Conservation (phyloP, 139 green algal genomes). For the Chlamydomonas applanata region DNA sequence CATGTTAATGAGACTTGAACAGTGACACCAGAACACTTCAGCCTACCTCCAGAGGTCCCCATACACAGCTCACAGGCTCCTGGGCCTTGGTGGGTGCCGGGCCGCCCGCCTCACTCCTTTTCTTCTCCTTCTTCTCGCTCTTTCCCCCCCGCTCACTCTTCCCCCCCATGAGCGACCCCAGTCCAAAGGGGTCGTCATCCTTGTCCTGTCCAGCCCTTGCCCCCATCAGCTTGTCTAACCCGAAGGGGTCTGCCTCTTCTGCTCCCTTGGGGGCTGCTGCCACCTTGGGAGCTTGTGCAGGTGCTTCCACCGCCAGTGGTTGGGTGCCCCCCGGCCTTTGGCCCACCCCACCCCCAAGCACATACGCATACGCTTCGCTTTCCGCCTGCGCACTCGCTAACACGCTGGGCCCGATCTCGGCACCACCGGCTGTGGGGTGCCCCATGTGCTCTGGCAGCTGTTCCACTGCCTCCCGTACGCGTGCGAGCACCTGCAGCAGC, state of each 20-base stretch:
- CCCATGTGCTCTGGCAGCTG: conserved; percentile 24
- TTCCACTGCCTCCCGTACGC: conserved; percentile 24
- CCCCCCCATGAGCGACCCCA: conserved; percentile 36
- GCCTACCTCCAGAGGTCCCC: neutral
- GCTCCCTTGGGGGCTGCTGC: conserved; percentile 7
- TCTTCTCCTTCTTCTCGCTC: neutral
- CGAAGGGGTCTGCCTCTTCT: conserved; percentile 12
- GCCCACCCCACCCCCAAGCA: neutral
- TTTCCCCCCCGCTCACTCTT: neutral
- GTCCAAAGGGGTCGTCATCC: conserved; percentile 58
- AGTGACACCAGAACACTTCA: neutral
- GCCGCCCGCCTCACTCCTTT: neutral
- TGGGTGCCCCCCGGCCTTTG: neutral
- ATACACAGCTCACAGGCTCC: neutral
- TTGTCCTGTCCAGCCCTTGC: neutral
- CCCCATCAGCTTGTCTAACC: neutral
- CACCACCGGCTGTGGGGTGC: no score
- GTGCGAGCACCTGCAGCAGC: conserved; percentile 13
- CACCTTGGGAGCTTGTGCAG: neutral
- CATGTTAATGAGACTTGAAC: no score
- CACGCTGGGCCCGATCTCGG: no score
- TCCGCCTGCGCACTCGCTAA: neutral
- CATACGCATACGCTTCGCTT: neutral
- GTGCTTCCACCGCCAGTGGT: neutral
- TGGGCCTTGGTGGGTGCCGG: neutral